Base-by-base conservation (phyloP, 371 early-diverging fungal genomes). In the Umbelopsis sp. region DNA sequence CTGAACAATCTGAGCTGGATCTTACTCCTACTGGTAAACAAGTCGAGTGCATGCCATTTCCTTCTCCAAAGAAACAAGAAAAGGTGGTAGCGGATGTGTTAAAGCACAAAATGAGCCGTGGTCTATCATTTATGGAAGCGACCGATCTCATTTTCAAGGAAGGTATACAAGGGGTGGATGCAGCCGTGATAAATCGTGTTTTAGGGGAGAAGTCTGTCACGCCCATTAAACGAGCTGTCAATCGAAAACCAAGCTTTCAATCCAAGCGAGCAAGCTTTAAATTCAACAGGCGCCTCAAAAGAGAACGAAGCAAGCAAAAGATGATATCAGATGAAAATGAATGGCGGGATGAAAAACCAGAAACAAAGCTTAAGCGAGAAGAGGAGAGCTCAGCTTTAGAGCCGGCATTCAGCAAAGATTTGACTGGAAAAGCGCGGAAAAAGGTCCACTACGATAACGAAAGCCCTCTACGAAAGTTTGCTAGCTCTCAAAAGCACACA, bases 211-310 rank as follows among this genome's bases (percentile, higher is more conserved):
- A 57, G 32, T 57, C 57, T 5, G 57, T 57, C 7, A 57, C 57
- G 18, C 57, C 57, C 4, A 57, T 57, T 35, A 57, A 57, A 35
- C 11, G 35, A 14, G 18, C 29, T 1, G 35, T 35, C 0, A 24
- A 57, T 57, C 57, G 57, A 57, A 35, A 18, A 37, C 57, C 57
- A 57, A 57, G 57, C 35, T 57, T 57, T 29, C 22, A 37, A 18
- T 0, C 57, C 4, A 57, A 35, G 35, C 29, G 57, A 3, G 57
- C 57, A 6, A 35, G 35, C 32, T 5, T 7, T 9, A 29, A 12
- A 35, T 35, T 57, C 16, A 57, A 57, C 29, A 24, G 57, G 32
- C 29, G 57, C 3, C 35, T 57, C 18, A 32, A 35, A n/a, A 29
- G 35, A 29, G 57, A 57, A 57, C 57, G 37, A 16, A 48, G 48